Evolutionary conservation across 1,284 basidiomycete genomes (phyloP).

Genomic region (Trichosporon sp.): DNA sequence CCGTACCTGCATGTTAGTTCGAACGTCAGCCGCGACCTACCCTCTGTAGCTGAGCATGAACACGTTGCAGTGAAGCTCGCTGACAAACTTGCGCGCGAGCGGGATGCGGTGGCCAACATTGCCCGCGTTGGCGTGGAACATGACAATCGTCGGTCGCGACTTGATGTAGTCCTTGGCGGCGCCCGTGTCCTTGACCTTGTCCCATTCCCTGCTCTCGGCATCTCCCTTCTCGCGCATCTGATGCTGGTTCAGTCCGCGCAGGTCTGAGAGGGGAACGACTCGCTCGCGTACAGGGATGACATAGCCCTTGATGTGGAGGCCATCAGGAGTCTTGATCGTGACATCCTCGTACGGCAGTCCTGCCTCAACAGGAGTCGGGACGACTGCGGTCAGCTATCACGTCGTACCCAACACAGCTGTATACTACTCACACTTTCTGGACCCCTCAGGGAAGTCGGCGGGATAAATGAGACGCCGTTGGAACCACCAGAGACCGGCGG

Average conservation of each 20-base stretch:
- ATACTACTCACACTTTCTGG: slow-evolving; percentile 65
- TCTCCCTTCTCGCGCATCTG: slow-evolving; percentile 37
- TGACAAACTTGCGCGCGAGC: slow-evolving; percentile 80
- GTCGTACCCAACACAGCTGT: not conserved
- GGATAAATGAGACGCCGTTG: slow-evolving; percentile 89
- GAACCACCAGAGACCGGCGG: slow-evolving; percentile 75
- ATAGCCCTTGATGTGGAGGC: slow-evolving; percentile 65
- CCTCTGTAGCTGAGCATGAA: slow-evolving; percentile 56
- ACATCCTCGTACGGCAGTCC: slow-evolving; percentile 73
- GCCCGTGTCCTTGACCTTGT: slow-evolving; percentile 41
- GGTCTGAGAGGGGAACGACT: slow-evolving; percentile 34
- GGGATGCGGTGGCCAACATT: slow-evolving; percentile 78
- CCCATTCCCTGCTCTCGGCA: slow-evolving; percentile 39
- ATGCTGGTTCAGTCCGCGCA: slow-evolving; percentile 33
- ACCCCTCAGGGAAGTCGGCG: slow-evolving; percentile 78
- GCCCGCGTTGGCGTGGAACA: slow-evolving; percentile 86
- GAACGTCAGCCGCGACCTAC: slow-evolving; percentile 25
- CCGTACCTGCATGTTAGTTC: slow-evolving; percentile 66
- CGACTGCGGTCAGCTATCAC: slow-evolving; percentile 60
- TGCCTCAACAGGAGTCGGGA: slow-evolving; percentile 69
- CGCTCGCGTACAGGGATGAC: slow-evolving; percentile 59
- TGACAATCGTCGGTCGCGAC: slow-evolving; percentile 76
- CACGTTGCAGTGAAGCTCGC: slow-evolving; percentile 67
- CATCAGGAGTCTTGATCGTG: slow-evolving; percentile 67
- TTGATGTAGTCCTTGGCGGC: slow-evolving; percentile 63